These are phyloP conservation scores for Aaosphaeria arxii DNA, from an alignment of 2,329 filamentous ascomycete species.

Conservation along the genomic window DNA sequence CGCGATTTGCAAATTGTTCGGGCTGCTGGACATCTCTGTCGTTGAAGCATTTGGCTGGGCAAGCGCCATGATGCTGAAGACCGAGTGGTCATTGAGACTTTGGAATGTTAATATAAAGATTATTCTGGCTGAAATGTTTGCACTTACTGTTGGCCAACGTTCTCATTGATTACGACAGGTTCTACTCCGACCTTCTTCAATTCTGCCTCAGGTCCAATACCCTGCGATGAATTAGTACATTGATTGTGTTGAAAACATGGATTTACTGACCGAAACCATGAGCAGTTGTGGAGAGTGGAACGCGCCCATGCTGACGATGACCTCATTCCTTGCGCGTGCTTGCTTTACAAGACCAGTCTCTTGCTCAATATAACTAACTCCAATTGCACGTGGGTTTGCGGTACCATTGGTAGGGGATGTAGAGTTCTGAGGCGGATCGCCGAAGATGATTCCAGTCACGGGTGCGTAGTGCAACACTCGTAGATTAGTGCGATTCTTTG, in stretches of 20 bases:
- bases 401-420: slow-evolving; percentile 4
- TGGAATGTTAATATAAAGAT: not conserved
- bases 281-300: slow-evolving; percentile 64
- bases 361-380: slow-evolving; percentile 24
- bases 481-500: slow-evolving; percentile 24
- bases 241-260: too few relatives aligned
- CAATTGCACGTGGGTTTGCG: slow-evolving; percentile 12
- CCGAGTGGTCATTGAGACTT: slow-evolving; percentile 18
- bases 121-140: not conserved
- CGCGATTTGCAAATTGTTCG: slow-evolving; percentile 20
- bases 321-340: slow-evolving; percentile 24
- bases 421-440: not conserved
- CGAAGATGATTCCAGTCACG: slow-evolving; percentile 23
- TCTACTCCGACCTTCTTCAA: slow-evolving; percentile 33
- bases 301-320: slow-evolving; percentile 42
- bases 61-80: slow-evolving; percentile 27
- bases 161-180: slow-evolving; percentile 25
- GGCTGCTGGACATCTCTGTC: slow-evolving; percentile 18
- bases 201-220: slow-evolving; percentile 54
- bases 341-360: slow-evolving; percentile 18
- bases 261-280: slow-evolving; percentile 50
- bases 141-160: slow-evolving; percentile 25
- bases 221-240: slow-evolving; percentile 18
- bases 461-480: slow-evolving; percentile 23
- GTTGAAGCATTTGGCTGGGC: slow-evolving; percentile 18